Evolutionary conservation across 176 grass and related monocot species (phyloP).

Genomic region (Triticum turgidum): DNA sequence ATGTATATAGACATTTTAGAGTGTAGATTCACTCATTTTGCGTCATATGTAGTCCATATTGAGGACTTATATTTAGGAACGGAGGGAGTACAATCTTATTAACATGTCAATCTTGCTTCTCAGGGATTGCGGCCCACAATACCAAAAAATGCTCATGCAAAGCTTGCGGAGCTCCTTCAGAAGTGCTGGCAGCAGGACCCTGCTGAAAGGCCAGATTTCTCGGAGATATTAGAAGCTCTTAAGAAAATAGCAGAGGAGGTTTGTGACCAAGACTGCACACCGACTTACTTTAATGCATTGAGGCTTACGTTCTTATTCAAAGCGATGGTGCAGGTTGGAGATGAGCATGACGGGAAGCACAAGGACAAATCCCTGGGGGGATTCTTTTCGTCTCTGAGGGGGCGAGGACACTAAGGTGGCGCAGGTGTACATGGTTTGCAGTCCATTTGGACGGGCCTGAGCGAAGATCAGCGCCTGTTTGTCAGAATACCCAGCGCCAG

Average conservation of each 20-base stretch:
- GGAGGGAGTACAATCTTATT: background rate
- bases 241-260: constrained; percentile 75
- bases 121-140: constrained; percentile 92
- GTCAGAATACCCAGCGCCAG: background rate
- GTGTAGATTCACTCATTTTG: no score
- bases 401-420: constrained; percentile 47
- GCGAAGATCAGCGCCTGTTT: background rate
- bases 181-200: constrained; percentile 84
- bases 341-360: constrained; percentile 52
- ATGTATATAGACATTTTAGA: no score
- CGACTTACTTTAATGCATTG: background rate
- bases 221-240: constrained; percentile 65
- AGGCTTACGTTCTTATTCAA: background rate
- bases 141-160: constrained; percentile 72
- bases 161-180: constrained; percentile 75
- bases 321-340: constrained; percentile 51
- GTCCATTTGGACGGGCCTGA: constrained; percentile 6
- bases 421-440: background rate
- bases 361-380: constrained; percentile 72
- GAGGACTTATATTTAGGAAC: no score
- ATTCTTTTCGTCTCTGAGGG: constrained; percentile 70
- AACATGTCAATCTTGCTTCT: constrained; percentile 11
- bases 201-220: constrained; percentile 62
- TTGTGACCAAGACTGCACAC: constrained; percentile 5
- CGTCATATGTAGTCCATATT: no score